Conservation (phyloP, 257 asterid species). For the Ballota nigra region DNA sequence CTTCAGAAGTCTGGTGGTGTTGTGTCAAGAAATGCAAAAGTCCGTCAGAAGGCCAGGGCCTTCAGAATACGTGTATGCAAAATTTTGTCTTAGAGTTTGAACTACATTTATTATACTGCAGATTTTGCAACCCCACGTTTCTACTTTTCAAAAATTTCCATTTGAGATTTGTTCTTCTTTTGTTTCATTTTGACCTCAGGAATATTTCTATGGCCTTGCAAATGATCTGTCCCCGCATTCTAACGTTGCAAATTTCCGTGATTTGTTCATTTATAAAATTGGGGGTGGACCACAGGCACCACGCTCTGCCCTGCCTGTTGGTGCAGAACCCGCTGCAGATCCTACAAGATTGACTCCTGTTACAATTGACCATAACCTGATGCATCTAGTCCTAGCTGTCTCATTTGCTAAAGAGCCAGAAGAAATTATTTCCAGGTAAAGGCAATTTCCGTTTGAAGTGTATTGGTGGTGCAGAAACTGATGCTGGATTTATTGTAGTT, state of each 20-base stretch:
- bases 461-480: conserved; percentile 7
- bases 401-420: conserved; percentile 90
- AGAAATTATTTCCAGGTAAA: conserved; percentile 80
- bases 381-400: conserved; percentile 86
- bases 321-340: conserved; percentile 91
- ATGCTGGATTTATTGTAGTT: not conserved
- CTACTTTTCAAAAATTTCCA: not conserved
- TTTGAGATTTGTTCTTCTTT: conserved; percentile 8
- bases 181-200: conserved; percentile 43
- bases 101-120: not conserved
- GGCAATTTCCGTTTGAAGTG: conserved; percentile 2
- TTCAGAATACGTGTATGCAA: conserved; percentile 72
- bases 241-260: conserved; percentile 65
- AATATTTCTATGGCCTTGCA: conserved; percentile 86
- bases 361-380: conserved; percentile 64
- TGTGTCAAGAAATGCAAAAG: conserved; percentile 91
- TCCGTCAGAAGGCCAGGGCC: conserved; percentile 83
- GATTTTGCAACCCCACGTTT: not conserved
- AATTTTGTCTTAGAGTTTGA: conserved; percentile 2
- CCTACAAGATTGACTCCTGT: conserved; percentile 79
- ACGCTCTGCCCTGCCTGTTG: conserved; percentile 95
- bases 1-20: conserved; percentile 99
- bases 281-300: conserved; percentile 99
- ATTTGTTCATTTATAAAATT: conserved; percentile 66
- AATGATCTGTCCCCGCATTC: conserved; percentile 98